phyloP scores from a whole-genome alignment of 306 rosid species.

The Clitoria ternatea region DNA sequence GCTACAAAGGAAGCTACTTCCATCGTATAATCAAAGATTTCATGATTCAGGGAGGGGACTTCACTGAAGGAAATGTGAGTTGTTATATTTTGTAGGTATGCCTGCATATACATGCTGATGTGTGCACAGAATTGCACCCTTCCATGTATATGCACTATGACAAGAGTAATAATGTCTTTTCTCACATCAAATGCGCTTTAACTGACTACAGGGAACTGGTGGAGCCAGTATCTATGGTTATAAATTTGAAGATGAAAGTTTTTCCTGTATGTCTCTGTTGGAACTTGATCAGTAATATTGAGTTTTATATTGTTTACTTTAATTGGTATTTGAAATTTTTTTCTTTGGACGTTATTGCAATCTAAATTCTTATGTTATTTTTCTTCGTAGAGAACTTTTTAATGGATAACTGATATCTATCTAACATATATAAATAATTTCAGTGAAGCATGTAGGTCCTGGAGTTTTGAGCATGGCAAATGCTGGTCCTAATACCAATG shows the following conservation, averaged over 20 bases:
- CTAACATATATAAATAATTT: constrained; percentile 17
- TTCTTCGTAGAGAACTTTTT: not conserved
- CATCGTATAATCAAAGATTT: constrained; percentile 80
- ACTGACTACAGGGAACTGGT: constrained; percentile 79
- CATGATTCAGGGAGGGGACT: constrained; percentile 98
- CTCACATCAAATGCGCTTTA: constrained; percentile 18
- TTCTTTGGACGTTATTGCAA: not conserved
- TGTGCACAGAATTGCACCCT: not conserved
- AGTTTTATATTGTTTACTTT: not conserved
- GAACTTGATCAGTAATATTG: constrained; percentile 15
- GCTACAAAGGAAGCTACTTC: constrained; percentile 73
- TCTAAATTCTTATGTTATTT: not conserved
- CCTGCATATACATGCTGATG: not conserved
- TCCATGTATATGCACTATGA: not conserved
- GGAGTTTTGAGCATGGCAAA: constrained; percentile 97
- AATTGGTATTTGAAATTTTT: not conserved
- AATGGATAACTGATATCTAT: not conserved
- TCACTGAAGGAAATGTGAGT: constrained; percentile 77
- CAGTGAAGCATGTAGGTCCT: constrained; percentile 93
- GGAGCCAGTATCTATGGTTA: constrained; percentile 84
- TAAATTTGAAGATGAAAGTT: constrained; percentile 67
- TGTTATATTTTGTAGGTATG: constrained; percentile 13
- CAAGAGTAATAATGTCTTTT: not conserved
- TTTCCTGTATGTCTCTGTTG: constrained; percentile 47
- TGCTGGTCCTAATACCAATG: constrained; percentile 84